A percentile compares a stretch with the other conserved stretches of the same genome.
Evolutionary conservation across 306 rosid genomes (phyloP).

Genomic region (Medicago truncatula): DNA sequence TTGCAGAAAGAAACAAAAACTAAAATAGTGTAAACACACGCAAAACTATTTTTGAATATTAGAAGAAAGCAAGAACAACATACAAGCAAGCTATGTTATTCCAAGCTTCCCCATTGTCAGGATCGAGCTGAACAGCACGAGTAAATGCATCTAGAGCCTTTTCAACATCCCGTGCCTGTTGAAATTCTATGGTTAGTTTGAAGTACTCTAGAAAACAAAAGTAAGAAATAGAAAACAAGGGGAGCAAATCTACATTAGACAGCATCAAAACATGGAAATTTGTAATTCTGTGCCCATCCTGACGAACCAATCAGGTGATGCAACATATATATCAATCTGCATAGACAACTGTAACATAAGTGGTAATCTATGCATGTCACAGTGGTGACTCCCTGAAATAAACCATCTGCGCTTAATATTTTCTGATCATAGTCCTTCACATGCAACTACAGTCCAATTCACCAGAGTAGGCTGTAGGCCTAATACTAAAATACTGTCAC

Average conservation of each 20-base stretch:
- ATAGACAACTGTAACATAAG: neutral
- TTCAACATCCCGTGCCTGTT: conserved; percentile 87
- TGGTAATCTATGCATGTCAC: conserved; percentile 23
- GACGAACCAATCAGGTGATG: conserved; percentile 34
- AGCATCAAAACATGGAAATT: conserved; percentile 8
- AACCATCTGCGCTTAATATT: conserved; percentile 32
- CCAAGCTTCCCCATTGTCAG: conserved; percentile 99
- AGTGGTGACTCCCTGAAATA: conserved; percentile 25
- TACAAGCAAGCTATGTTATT: conserved; percentile 98
- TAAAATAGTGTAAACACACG: conserved; percentile 7
- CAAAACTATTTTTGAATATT: conserved; percentile 1
- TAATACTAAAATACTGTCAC: conserved; percentile 19
- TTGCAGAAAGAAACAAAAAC: conserved; percentile 4
- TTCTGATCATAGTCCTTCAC: neutral
- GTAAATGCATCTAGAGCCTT: conserved; percentile 97
- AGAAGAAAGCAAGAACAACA: conserved; percentile 46
- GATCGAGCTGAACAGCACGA: conserved; percentile 96
- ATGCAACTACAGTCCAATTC: conserved; percentile 16
- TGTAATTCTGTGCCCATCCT: conserved; percentile 19
- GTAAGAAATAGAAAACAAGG: conserved; percentile 15
- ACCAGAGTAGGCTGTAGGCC: neutral
- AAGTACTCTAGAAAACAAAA: conserved; percentile 21
- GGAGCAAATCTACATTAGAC: conserved; percentile 17
- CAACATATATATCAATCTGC: conserved; percentile 8
- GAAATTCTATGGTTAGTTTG: conserved; percentile 39